A percentile compares a stretch with the other conserved stretches of the same genome.
phyloP scores from a whole-genome alignment of 441 rosid species.

The Croton setiger region DNA sequence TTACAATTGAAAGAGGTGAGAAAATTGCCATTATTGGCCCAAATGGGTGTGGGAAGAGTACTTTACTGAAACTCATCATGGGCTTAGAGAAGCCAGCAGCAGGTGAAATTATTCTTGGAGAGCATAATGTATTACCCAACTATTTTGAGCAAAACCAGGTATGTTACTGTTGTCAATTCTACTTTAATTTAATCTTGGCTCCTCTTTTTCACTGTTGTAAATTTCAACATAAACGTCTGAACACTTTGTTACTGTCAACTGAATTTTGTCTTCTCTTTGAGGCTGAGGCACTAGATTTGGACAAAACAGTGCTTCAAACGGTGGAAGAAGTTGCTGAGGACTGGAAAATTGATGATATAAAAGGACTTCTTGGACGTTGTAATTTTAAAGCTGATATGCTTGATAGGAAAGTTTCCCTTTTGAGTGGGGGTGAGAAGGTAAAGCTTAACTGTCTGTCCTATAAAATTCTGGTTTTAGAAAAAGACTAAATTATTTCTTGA shows the following conservation, averaged over 20 bases:
- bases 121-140: constrained; percentile 92
- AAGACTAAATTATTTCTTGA: neutral
- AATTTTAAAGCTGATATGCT: constrained; percentile 98
- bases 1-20: constrained; percentile 77
- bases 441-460: constrained; percentile 1
- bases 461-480: neutral
- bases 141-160: constrained; percentile 99
- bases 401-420: constrained; percentile 79
- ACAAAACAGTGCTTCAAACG: constrained; percentile 82
- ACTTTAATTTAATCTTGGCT: neutral
- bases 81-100: constrained; percentile 62
- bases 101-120: constrained; percentile 80
- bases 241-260: constrained; percentile 20
- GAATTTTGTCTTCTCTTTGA: constrained; percentile 29
- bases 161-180: constrained; percentile 9
- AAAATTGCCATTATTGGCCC: constrained; percentile 91
- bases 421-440: constrained; percentile 99
- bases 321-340: constrained; percentile 87
- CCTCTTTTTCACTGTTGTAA: neutral
- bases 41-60: constrained; percentile 94
- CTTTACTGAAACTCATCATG: constrained; percentile 81
- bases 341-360: constrained; percentile 90
- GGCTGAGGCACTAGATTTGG: constrained; percentile 97
- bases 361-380: constrained; percentile 96
- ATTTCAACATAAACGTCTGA: too few relatives aligned